phyloP scores from a whole-genome alignment of 345 rosid genomes.

The Gynandropsis gynandra region DNA sequence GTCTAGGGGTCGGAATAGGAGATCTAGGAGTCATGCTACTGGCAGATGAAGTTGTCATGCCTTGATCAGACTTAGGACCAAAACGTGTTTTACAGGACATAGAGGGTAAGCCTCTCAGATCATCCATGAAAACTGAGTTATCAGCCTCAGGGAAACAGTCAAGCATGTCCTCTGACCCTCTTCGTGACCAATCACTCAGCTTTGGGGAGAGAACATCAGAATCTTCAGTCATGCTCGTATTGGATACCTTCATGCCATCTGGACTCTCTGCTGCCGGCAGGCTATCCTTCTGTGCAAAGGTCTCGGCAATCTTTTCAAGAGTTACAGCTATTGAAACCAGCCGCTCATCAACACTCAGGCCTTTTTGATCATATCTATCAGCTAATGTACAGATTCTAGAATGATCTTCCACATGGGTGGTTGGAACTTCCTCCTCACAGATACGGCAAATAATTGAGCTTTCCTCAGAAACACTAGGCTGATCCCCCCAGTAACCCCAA shows the following conservation, averaged over 20 bases:
- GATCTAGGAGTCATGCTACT: constrained; percentile 99
- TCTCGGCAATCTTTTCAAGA: constrained; percentile 84
- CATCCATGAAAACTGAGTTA: constrained; percentile 73
- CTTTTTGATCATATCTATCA: constrained; percentile 90
- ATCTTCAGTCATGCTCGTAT: constrained; percentile 82
- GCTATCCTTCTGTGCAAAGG: constrained; percentile 69
- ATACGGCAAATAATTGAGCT: constrained; percentile 92
- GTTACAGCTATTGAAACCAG: constrained; percentile 73
- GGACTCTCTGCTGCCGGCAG: constrained; percentile 71
- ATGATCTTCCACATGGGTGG: constrained; percentile 88
- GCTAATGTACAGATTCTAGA: constrained; percentile 90
- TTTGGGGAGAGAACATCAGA: constrained; percentile 87
- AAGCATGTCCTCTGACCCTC: constrained; percentile 99
- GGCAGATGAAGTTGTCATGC: constrained; percentile 95
- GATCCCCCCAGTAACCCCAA: constrained; percentile 98
- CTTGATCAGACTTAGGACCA: constrained; percentile 94
- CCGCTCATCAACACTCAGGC: constrained; percentile 83
- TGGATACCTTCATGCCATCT: constrained; percentile 78
- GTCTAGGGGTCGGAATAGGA: constrained; percentile 86
- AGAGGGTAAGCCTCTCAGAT: constrained; percentile 80
- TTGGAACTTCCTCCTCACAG: constrained; percentile 96
- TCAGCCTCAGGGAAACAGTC: constrained; percentile 91
- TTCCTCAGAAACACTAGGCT: constrained; percentile 57
- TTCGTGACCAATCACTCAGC: constrained; percentile 90
- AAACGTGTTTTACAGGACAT: constrained; percentile 96